Evolutionary conservation across 2,329 filamentous ascomycete genomes (phyloP).

Genomic region (Penicillium sp.): DNA sequence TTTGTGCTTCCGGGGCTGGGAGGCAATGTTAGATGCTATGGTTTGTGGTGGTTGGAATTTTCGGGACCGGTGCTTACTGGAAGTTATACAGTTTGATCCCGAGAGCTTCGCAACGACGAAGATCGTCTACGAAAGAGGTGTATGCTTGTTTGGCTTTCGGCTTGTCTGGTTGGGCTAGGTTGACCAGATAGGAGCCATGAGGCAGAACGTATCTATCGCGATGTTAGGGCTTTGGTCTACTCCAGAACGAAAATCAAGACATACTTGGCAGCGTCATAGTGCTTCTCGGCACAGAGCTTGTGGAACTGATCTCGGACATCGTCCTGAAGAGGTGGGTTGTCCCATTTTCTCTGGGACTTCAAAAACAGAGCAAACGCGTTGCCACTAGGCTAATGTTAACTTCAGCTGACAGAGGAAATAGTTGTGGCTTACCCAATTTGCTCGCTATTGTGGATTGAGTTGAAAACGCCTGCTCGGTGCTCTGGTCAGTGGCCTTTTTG

Average conservation of each 20-base stretch:
- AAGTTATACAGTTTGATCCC: conserved; percentile 97
- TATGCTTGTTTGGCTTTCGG: conserved; percentile 86
- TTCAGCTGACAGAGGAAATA: not conserved
- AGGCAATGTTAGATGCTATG: conserved; percentile 11
- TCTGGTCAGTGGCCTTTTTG: conserved; percentile 13
- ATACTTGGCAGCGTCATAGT: conserved; percentile 68
- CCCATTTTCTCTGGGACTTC: conserved; percentile 96
- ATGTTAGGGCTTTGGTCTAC: conserved; percentile 11
- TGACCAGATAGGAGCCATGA: conserved; percentile 95
- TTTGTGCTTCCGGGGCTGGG: conserved; percentile 75
- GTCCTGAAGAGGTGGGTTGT: conserved; percentile 73
- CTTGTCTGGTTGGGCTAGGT: conserved; percentile 82
- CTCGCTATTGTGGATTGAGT: conserved; percentile 76
- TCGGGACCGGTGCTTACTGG: conserved; percentile 59
- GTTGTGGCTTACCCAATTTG: conserved; percentile 65
- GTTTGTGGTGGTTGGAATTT: not conserved
- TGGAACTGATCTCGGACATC: conserved; percentile 73
- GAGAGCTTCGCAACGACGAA: conserved; percentile 80
- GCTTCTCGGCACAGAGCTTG: conserved; percentile 67
- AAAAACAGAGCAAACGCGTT: conserved; percentile 95
- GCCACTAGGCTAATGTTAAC: conserved; percentile 55
- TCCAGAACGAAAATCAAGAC: not conserved
- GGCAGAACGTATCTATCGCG: conserved; percentile 72
- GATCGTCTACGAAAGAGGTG: conserved; percentile 81
- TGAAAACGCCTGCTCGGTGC: conserved; percentile 73